Base-by-base conservation (phyloP, 2,329 filamentous ascomycete genomes). In the Aspergillus versicolor region DNA sequence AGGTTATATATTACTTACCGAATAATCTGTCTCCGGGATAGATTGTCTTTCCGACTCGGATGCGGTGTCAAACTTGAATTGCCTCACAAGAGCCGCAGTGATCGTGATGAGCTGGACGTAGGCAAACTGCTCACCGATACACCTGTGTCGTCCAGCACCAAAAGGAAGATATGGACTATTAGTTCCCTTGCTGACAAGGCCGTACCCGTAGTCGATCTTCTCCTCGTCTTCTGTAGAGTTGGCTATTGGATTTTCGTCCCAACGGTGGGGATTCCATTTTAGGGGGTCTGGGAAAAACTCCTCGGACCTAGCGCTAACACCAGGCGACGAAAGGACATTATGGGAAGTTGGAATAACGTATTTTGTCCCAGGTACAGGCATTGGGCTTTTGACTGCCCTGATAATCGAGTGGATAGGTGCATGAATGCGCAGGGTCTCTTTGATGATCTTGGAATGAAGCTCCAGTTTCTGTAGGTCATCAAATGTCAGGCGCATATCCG, bases 61-160 rank as follows among this genome's bases (percentile, higher is more conserved):
- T 19, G 67, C 52, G 42, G 91, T 95, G 69, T 82, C 81, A 73
- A 96, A 85, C 79, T 91, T 93, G 79, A 96, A 90, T 52, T 86
- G 73, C 49, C 91, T 84, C 41, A 96, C 89, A 63, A 92, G 78
- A 57, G 86, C 87, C 50, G 88, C 91, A 12, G 88, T 80, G 64
- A 97, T 95, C 44, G 91, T 92, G 72, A 92, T 88, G 61, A 97
- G 81, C 78, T 97, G 93, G 57, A 95, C 82, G 72, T 95, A 96
- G 65, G 93, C 93, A 74, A 97, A 97, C 70, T 96, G 91, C 81
- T 97, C 93, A 63, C 93, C 93, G 70, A 97, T 97, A 77, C 93
- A 97, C 64, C 93, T 84, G 77, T 97, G 93, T 65, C 93, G 83
- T 42, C 93, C 93, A 30, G 92, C 93, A 57, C 93, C 93, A 71